Base-by-base conservation (phyloP, 148 eudicot species). In the Rhododendron simsii region DNA sequence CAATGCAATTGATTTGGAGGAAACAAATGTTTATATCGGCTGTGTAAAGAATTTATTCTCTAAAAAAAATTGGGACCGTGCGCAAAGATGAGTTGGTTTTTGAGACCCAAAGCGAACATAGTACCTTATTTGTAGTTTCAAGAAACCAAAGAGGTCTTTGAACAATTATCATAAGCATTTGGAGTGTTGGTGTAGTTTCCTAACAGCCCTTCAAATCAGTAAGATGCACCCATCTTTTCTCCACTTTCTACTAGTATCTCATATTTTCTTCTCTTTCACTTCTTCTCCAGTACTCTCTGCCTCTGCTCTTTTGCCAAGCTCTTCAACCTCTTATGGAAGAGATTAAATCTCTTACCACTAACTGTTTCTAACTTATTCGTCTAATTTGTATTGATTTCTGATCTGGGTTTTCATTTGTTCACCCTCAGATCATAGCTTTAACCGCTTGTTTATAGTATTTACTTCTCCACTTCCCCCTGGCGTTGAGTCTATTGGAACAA, bases 331-430 rank as follows among this genome's bases (percentile, higher is more conserved):
- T 44, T 51, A 88, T 61, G 81, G 74, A 37, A 81, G 63, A 77
- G 30, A 85, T 37, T 65, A 67, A 55, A 77, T 85, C 83, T 63
- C 75, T 48, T 10, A 77, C 57, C 78, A 85, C 67, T 51, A 69
- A 21, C 82, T 47, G 37, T 80, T 41, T 83, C 21, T 41, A 81
- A 74, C 15, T 35, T 57, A 4, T 47, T 30, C 45, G 76, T 67
- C 48, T 41, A 2, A 28, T 81, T 51, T 15, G 51, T 28, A 18
- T 47, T 39, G 57, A 65, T 86, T 74, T 71, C 78, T 84, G 87
- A 89, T 89, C 88, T 84, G 87, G 80, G 85, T 79, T 23, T 88
- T 41, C 61, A 3, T 61, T 51, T 23, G 41, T 80, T 78, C 81
- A 41, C n/a, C 28, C 45, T 47, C 85, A 73, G 86, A 88, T 86